Evolutionary conservation across 306 rosid genomes (phyloP).

Genomic region (peach (Prunus persica)): DNA sequence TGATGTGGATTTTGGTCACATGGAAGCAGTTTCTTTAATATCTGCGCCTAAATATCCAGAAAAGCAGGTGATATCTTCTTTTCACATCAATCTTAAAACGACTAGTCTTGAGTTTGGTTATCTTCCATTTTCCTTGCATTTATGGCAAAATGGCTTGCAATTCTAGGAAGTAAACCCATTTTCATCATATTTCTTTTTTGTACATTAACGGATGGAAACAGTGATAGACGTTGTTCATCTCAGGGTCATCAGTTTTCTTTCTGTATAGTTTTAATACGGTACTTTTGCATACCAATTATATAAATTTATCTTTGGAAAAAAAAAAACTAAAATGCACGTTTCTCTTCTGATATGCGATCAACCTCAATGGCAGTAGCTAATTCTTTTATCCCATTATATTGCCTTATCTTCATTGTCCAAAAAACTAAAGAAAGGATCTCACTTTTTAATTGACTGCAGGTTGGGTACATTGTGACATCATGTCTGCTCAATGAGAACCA

Average conservation of each 20-base stretch:
- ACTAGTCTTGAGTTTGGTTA: not conserved
- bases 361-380: conserved; percentile 3
- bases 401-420: conserved; percentile 4
- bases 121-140: not conserved
- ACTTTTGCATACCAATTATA: not conserved
- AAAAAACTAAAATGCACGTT: not conserved
- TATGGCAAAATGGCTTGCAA: not conserved
- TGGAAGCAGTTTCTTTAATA: conserved; percentile 99
- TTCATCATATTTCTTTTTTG: not conserved
- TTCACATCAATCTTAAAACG: not conserved
- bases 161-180: not conserved
- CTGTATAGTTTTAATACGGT: not conserved
- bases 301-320: not conserved
- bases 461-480: conserved; percentile 97
- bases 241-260: not conserved
- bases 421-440: not conserved
- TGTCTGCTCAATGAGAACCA: conserved; percentile 98
- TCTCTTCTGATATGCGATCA: not conserved
- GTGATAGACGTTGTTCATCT: not conserved
- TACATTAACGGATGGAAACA: not conserved
- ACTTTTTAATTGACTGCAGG: conserved; percentile 55
- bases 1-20: conserved; percentile 99
- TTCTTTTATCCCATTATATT: not conserved
- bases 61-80: conserved; percentile 65
- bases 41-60: conserved; percentile 99